Evolutionary conservation across 2,329 filamentous ascomycete species (phyloP), one percentile per base, ranked within the genome.

Genomic region (Colletotrichum sublineola): DNA sequence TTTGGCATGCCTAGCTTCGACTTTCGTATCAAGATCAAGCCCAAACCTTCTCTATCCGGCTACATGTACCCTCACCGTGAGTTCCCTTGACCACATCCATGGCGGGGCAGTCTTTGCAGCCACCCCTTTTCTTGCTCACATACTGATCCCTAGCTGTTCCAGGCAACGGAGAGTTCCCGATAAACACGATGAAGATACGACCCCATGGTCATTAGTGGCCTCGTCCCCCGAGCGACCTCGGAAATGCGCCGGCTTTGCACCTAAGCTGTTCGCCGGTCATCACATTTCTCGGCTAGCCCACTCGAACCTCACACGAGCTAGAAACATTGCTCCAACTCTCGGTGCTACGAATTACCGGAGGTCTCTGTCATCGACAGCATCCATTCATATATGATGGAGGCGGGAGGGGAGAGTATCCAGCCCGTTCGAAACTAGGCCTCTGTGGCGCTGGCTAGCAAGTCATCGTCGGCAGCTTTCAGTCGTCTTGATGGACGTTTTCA

Each of bases 51-150:
- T 67, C 38, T 67, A 63, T 56, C 72, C 67, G 31, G 55, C 24
- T 24, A 24, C 24, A 24, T 24, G 62, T 2, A 64, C 55, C 20
- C 62, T 68, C 38, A 56, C 58, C n/a, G 15, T 74, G 33, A 68
- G 73, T 56, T 8, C 6, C 44, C 18, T 46, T 24, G 57, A 42
- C 11, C 14, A 20, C 7, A 18, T 31, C 33, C 46, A 11, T 14
- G 24, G n/a, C 42, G 18, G 15, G 33, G 20, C 33, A 24, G 33
- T 56, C 33, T 38, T 11, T 38, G 33, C 20, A 2, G 53, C 11
- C 33, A 15, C 9, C 20, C 40, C 84, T 3, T 90, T 89, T 75
- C 91, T 92, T 89, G 86, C 11, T 92, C 89, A 33, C 92, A 18
- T 46, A 36, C 53, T 46, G 42, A 66, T 20, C 20, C 44, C 18